A percentile compares a stretch with the other conserved stretches of the same genome.
phyloP scores from a whole-genome alignment of 2,329 filamentous ascomycete genomes.

The Hypoxylon sp. region DNA sequence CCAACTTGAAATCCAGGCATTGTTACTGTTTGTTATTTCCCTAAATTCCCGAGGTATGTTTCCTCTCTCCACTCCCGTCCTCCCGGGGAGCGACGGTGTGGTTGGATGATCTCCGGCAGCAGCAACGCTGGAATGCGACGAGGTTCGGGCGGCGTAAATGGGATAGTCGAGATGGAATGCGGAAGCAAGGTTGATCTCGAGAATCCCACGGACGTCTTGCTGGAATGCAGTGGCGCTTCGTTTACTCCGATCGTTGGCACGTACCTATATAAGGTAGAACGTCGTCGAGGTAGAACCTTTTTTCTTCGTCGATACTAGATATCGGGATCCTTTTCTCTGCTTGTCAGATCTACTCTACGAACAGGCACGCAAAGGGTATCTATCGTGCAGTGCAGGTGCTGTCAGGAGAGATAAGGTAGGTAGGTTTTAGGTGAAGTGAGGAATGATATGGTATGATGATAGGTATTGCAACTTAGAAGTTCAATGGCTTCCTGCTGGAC shows the following conservation, averaged over 20 bases:
- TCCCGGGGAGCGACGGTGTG: slow-evolving; percentile 54
- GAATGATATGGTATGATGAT: slow-evolving; percentile 39
- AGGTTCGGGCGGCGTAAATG: slow-evolving; percentile 30
- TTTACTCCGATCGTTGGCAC: slow-evolving; percentile 11
- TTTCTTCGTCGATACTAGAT: slow-evolving; percentile 29
- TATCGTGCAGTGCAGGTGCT: slow-evolving; percentile 38
- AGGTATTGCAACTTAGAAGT: slow-evolving; percentile 54
- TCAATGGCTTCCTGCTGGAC: slow-evolving; percentile 45
- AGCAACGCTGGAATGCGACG: slow-evolving; percentile 49
- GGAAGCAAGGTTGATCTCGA: slow-evolving; percentile 43
- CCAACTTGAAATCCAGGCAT: slow-evolving; percentile 53
- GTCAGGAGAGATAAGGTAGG: slow-evolving; percentile 23
- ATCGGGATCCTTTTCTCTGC: slow-evolving; percentile 32
- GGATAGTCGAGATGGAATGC: slow-evolving; percentile 47
- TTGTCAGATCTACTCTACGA: slow-evolving; percentile 50
- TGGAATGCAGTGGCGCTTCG: slow-evolving; percentile 42
- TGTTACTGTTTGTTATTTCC: slow-evolving; percentile 38
- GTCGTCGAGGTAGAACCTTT: slow-evolving; percentile 16
- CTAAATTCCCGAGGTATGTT: slow-evolving; percentile 44
- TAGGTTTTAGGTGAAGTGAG: slow-evolving; percentile 34
- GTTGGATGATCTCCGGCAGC: slow-evolving; percentile 44
- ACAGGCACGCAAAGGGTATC: slow-evolving; percentile 34
- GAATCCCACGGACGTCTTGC: slow-evolving; percentile 36
- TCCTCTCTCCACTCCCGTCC: slow-evolving; percentile 52
- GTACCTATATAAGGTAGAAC: slow-evolving; percentile 31